Percentiles rank a stretch among this genome's conserved stretches.
These are phyloP conservation scores for Cladophialophora psammophila DNA, from an alignment of 2,329 filamentous ascomycete genomes.

Conservation along the genomic window DNA sequence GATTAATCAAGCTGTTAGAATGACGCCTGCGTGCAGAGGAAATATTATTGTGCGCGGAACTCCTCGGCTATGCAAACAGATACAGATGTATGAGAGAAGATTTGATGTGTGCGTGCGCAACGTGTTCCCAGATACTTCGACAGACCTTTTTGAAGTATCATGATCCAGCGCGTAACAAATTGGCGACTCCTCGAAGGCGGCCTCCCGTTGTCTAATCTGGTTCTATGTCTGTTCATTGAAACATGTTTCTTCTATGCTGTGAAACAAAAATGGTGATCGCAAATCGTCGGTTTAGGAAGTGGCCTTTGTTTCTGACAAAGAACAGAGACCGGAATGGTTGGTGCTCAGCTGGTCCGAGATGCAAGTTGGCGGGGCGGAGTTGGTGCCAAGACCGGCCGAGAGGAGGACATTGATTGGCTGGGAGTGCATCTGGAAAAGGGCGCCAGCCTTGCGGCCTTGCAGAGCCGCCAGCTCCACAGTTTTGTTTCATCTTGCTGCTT, in stretches of 20 bases:
- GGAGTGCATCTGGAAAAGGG: constrained; percentile 8
- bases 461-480: constrained; percentile 23
- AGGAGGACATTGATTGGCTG: constrained; percentile 28
- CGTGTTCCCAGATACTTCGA: neutral
- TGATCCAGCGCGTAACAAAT: neutral
- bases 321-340: constrained; percentile 25
- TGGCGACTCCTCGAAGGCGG: constrained; percentile 1
- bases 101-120: neutral
- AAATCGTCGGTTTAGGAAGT: neutral
- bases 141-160: constrained; percentile 13
- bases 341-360: constrained; percentile 15
- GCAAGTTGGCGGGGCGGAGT: constrained; percentile 10
- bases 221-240: constrained; percentile 21
- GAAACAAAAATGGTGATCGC: constrained; percentile 19
- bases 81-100: neutral
- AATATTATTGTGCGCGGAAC: neutral
- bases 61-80: constrained; percentile 5
- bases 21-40: constrained; percentile 2
- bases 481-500: constrained; percentile 20
- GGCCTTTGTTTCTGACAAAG: constrained; percentile 19
- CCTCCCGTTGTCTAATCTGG: constrained; percentile 7
- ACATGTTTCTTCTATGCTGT: constrained; percentile 29
- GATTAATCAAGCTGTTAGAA: neutral
- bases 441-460: constrained; percentile 23
- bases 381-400: constrained; percentile 25